Evolutionary conservation across 108 stramenopile species (phyloP).

Genomic region (Skeletonema marinoi): DNA sequence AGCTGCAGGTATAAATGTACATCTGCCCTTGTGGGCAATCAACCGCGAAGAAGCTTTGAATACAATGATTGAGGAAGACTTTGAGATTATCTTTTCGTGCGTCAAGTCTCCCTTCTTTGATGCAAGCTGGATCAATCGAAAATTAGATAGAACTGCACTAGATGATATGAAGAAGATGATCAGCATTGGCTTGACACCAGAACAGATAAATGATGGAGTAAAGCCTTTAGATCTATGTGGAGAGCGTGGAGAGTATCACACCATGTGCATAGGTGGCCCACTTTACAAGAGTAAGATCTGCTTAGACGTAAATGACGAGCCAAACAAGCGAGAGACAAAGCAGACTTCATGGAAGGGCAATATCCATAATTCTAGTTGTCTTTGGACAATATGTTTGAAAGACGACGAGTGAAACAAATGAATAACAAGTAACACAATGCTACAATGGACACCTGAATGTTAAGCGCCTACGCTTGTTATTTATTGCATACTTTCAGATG

Average conservation of each 20-base stretch:
- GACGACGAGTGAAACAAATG: not conserved
- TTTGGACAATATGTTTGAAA: conserved; percentile 27
- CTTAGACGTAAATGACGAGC: not conserved
- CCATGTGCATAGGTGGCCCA: conserved; percentile 52
- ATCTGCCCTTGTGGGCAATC: conserved; percentile 45
- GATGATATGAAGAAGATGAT: conserved; percentile 39
- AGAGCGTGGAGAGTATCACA: conserved; percentile 60
- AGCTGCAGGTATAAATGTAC: conserved; percentile 24
- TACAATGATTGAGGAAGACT: conserved; percentile 21
- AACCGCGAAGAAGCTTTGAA: conserved; percentile 29
- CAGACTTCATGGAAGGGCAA: conserved; percentile 24
- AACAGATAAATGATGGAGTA: conserved; percentile 31
- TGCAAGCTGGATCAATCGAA: conserved; percentile 42
- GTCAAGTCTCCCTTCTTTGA: conserved; percentile 56
- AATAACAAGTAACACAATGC: not conserved
- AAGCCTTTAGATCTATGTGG: conserved; percentile 50
- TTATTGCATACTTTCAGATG: no score
- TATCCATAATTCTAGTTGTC: conserved; percentile 20
- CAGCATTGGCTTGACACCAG: conserved; percentile 20
- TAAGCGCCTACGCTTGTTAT: no score
- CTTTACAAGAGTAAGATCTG: conserved; percentile 26
- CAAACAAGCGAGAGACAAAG: not conserved
- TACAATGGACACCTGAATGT: no score
- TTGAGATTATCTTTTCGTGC: conserved; percentile 46
- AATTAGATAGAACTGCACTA: conserved; percentile 29